A percentile compares a stretch with the other conserved stretches of the same genome.
Conservation (phyloP, 1,284 basidiomycete genomes). For the Moesziomyces parantarcticus region DNA sequence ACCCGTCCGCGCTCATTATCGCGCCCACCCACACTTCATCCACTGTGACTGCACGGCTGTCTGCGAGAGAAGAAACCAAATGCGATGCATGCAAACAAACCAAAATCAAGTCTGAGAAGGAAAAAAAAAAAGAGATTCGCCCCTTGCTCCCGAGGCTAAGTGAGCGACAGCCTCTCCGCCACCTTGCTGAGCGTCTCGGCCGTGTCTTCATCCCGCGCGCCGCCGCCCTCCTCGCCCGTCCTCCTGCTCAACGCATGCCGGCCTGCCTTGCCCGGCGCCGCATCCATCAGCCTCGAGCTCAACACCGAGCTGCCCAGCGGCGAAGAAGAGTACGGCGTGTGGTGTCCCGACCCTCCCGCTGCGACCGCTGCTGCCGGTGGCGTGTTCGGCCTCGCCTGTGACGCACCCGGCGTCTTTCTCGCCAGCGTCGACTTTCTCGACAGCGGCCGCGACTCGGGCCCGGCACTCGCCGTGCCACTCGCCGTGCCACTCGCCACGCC, state of each 20-base stretch:
- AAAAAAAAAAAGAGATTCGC: background rate
- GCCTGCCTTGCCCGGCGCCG: slow-evolving; percentile 18
- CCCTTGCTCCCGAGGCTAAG: slow-evolving; percentile 2
- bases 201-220: slow-evolving; percentile 31
- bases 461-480: slow-evolving; percentile 34
- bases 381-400: slow-evolving; percentile 17
- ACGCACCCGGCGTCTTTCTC: slow-evolving; percentile 21
- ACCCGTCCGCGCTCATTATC: too few relatives aligned
- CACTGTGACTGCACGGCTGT: too few relatives aligned
- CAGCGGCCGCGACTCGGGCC: slow-evolving; percentile 30
- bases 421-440: slow-evolving; percentile 46
- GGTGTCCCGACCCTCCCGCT: slow-evolving; percentile 25
- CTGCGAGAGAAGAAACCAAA: too few relatives aligned
- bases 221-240: slow-evolving; percentile 21
- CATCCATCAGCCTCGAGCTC: slow-evolving; percentile 30
- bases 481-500: slow-evolving; percentile 29
- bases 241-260: slow-evolving; percentile 14
- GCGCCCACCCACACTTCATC: too few relatives aligned
- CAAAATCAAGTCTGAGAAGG: slow-evolving; percentile 2
- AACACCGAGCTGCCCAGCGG: slow-evolving; percentile 39
- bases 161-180: slow-evolving; percentile 32
- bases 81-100: slow-evolving; percentile 1
- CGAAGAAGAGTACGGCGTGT: slow-evolving; percentile 41
- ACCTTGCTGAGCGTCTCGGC: slow-evolving; percentile 43
- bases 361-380: slow-evolving; percentile 10